Evolutionary conservation across 306 rosid species (phyloP).

Genomic region (Pterocarpus macrocarpus): DNA sequence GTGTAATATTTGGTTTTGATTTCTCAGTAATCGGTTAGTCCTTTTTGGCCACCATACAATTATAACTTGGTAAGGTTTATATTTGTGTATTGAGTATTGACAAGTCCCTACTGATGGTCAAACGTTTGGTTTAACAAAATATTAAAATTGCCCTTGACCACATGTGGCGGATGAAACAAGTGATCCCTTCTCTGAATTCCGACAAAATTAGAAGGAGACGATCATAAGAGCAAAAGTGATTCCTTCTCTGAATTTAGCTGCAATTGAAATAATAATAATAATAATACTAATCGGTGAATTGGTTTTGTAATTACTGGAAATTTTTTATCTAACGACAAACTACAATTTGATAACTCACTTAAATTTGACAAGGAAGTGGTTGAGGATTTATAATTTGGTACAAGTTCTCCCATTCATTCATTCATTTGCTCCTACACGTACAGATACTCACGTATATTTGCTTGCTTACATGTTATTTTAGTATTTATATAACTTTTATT

Average conservation of each 20-base stretch:
- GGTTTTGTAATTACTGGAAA: neutral
- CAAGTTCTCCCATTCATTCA: too few relatives aligned
- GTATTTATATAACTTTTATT: too few relatives aligned
- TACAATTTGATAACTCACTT: neutral
- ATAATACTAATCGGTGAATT: neutral
- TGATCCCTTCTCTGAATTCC: neutral
- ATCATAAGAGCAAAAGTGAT: neutral
- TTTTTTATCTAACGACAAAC: neutral
- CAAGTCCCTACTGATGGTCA: neutral
- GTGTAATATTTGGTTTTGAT: conserved; percentile 36
- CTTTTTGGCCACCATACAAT: neutral
- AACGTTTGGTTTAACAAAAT: neutral
- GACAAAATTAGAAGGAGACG: neutral
- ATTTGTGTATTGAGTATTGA: neutral
- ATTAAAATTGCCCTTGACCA: neutral
- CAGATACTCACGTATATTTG: too few relatives aligned
- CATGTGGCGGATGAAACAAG: neutral
- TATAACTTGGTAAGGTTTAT: conserved; percentile 26
- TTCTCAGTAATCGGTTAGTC: conserved; percentile 9
- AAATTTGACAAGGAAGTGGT: too few relatives aligned
- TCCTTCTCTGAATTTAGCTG: neutral
- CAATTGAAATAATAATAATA: neutral
- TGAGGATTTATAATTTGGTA: too few relatives aligned
- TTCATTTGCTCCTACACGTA: too few relatives aligned
- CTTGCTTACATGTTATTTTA: too few relatives aligned